Percentiles rank a stretch among this genome's conserved stretches.
Conservation (phyloP, 139 green algal species). For the Picochlorum sp. region DNA sequence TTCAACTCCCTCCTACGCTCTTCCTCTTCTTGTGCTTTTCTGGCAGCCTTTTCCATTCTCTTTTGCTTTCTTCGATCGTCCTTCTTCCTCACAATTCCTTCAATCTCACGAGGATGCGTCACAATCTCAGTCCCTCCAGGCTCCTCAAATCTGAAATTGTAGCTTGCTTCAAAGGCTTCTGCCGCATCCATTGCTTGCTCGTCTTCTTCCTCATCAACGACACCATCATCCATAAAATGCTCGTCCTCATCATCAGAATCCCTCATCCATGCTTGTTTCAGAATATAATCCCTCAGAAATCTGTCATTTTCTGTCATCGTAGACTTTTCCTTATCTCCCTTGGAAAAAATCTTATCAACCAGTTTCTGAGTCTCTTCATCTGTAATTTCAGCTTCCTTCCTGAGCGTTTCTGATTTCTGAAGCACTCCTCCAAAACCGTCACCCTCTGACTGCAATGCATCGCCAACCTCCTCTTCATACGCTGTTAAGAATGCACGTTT, state of each 20-base stretch:
- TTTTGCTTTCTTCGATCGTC: constrained; percentile 60
- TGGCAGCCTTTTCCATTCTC: constrained; percentile 25
- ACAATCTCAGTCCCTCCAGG: constrained; percentile 51
- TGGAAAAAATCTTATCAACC: constrained; percentile 72
- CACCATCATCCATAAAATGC: constrained; percentile 10
- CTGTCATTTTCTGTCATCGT: constrained; percentile 44
- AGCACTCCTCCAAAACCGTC: constrained; percentile 21
- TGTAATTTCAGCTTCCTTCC: not conserved
- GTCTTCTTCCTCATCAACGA: constrained; percentile 65
- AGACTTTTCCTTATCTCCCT: constrained; percentile 33
- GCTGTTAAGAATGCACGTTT: constrained; percentile 54
- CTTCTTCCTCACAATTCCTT: constrained; percentile 53
- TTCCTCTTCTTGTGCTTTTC: constrained; percentile 34
- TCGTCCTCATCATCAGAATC: constrained; percentile 23
- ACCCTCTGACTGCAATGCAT: not conserved
- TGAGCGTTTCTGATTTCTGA: not conserved
- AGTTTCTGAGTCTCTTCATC: constrained; percentile 26
- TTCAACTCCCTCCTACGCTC: constrained; percentile 56
- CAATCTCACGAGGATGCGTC: constrained; percentile 61
- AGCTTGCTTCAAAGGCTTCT: constrained; percentile 77
- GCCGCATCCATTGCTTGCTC: constrained; percentile 61
- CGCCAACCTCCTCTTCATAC: constrained; percentile 17
- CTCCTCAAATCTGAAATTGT: constrained; percentile 92
- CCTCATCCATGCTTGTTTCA: constrained; percentile 56
- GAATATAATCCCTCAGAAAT: constrained; percentile 82